Evolutionary conservation across 208 protist species (phyloP).

Genomic region (Trypanosoma boissoni): DNA sequence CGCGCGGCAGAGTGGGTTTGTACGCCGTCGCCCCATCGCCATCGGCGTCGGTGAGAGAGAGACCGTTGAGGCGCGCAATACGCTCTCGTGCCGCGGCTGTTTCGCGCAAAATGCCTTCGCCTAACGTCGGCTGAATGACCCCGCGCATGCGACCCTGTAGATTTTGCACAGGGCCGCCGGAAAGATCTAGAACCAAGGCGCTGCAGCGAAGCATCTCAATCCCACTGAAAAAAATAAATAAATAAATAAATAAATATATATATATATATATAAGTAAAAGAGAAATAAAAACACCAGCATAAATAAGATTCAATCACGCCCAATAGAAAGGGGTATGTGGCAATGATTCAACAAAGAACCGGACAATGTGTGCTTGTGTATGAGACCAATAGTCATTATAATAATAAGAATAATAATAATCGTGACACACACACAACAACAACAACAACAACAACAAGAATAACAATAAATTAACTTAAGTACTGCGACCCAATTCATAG

Average conservation of each 20-base stretch:
- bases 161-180: constrained; percentile 13
- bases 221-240: constrained; percentile 20
- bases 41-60: constrained; percentile 31
- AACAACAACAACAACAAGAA: neutral
- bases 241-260: constrained; percentile 12
- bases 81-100: constrained; percentile 26
- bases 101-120: constrained; percentile 33
- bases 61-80: constrained; percentile 29
- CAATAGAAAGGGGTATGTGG: neutral
- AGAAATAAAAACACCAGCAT: neutral
- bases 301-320: neutral
- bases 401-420: neutral
- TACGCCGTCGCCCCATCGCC: constrained; percentile 10
- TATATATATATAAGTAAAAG: constrained; percentile 8
- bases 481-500: constrained; percentile 11
- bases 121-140: constrained; percentile 42
- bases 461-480: neutral
- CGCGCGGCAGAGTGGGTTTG: constrained; percentile 45
- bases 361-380: no score
- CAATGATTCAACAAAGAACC: no score
- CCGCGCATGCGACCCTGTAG: constrained; percentile 15
- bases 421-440: neutral
- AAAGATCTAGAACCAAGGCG: neutral
- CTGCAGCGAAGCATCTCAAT: constrained; percentile 24
- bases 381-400: neutral